Conservation (phyloP, 495 filamentous ascomycete species). For the Daldinia childiae region DNA sequence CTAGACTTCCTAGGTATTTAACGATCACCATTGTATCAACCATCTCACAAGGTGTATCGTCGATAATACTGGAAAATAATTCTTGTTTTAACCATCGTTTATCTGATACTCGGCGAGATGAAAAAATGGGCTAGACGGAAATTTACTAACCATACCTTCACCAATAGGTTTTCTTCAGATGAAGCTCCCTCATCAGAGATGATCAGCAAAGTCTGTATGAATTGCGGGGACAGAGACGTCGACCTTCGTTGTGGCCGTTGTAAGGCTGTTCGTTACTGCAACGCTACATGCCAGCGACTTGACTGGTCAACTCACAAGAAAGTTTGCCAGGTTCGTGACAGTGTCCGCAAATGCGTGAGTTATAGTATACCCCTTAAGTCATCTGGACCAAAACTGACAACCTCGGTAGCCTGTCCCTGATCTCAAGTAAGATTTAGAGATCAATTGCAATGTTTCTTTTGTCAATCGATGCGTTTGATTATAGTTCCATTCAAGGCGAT, state of each 20-base stretch:
- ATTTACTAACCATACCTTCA: slow-evolving; percentile 2
- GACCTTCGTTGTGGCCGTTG: slow-evolving; percentile 10
- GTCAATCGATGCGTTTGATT: not conserved
- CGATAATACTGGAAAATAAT: too few species aligned
- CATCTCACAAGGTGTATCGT: too few species aligned
- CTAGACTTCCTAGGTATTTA: not conserved
- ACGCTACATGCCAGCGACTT: slow-evolving; percentile 22
- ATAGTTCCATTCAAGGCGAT: not conserved
- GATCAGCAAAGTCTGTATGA: slow-evolving; percentile 24
- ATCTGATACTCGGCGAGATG: not conserved
- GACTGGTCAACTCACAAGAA: slow-evolving; percentile 27
- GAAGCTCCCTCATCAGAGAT: slow-evolving; percentile 15
- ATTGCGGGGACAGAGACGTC: slow-evolving; percentile 16
- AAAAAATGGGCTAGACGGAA: not conserved
- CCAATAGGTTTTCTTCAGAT: slow-evolving; percentile 22
- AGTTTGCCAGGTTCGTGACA: slow-evolving; percentile 11
- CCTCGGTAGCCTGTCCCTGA: slow-evolving; percentile 13
- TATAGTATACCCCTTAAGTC: not conserved
- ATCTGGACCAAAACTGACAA: slow-evolving; percentile 1
- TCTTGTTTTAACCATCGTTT: not conserved
- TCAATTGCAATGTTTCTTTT: not conserved
- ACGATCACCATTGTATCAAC: not conserved
- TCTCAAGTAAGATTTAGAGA: not conserved
- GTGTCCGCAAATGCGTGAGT: slow-evolving; percentile 29
- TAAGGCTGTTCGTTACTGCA: slow-evolving; percentile 35